A percentile compares a stretch with the other conserved stretches of the same genome.
phyloP scores from a whole-genome alignment of 2,329 filamentous ascomycete species.

The Hypocrella siamensis region DNA sequence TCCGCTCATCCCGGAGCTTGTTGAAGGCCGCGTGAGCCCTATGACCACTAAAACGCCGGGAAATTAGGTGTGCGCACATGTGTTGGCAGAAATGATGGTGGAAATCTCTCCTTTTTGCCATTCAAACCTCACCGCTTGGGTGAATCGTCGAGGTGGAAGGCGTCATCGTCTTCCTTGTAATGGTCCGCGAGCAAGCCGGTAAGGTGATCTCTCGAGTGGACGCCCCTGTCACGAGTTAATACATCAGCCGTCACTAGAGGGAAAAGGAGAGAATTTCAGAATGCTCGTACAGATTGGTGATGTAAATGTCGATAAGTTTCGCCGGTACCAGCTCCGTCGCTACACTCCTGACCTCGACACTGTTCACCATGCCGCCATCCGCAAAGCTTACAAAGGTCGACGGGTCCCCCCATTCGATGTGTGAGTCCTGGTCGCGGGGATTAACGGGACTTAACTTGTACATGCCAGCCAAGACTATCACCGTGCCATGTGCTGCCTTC shows the following conservation, averaged over 20 bases:
- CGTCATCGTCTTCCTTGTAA: conserved; percentile 58
- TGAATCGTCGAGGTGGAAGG: conserved; percentile 34
- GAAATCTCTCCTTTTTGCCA: no score
- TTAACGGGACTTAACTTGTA: conserved; percentile 91
- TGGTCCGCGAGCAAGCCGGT: conserved; percentile 61
- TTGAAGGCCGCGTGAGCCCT: no score
- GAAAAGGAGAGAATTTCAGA: background rate
- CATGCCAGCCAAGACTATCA: conserved; percentile 78
- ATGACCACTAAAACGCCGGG: no score
- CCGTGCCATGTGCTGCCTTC: conserved; percentile 64
- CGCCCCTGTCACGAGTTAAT: conserved; percentile 30
- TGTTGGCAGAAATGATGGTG: no score
- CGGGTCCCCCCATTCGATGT: conserved; percentile 78
- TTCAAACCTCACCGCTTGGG: conserved; percentile 9
- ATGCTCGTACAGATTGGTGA: conserved; percentile 53
- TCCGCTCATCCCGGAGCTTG: no score
- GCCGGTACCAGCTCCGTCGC: conserved; percentile 71
- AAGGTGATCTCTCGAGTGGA: conserved; percentile 55
- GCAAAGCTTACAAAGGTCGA: conserved; percentile 62
- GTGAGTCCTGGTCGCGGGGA: conserved; percentile 63
- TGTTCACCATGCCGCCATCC: conserved; percentile 64
- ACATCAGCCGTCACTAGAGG: background rate
- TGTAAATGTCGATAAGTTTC: conserved; percentile 63
- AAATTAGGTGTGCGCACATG: no score
- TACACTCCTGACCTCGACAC: conserved; percentile 63